Evolutionary conservation across 2,329 filamentous ascomycete genomes (phyloP).

Genomic region (Aquanectria penicillioides): DNA sequence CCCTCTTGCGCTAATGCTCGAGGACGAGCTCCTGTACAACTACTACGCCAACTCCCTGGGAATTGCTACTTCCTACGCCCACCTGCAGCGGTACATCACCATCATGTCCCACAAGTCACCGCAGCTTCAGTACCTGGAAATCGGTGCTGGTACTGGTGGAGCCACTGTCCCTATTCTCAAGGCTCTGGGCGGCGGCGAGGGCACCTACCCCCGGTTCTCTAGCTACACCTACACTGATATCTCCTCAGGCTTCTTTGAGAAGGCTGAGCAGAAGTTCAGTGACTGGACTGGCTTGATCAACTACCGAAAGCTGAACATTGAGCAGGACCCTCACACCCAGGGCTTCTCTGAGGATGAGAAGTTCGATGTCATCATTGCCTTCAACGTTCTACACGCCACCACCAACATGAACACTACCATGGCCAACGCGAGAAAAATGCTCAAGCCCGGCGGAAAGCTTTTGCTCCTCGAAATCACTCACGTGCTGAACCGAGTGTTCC

Average conservation of each 20-base stretch:
- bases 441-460: constrained; percentile 10
- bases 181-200: background rate
- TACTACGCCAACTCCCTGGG: background rate
- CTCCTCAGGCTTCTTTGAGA: constrained; percentile 13
- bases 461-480: background rate
- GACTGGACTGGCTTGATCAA: constrained; percentile 3
- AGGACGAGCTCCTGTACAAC: constrained; percentile 14
- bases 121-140: constrained; percentile 5
- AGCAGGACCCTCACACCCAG: constrained; percentile 2
- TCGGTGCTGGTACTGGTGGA: constrained; percentile 2
- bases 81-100: background rate
- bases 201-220: background rate
- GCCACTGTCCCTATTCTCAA: background rate
- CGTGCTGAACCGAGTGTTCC: constrained; percentile 2
- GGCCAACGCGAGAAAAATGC: background rate
- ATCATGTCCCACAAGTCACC: constrained; percentile 2
- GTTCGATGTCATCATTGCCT: constrained; percentile 9
- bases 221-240: constrained; percentile 14
- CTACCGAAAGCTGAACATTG: constrained; percentile 12
- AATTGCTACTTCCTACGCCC: background rate
- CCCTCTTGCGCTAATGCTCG: constrained; percentile 8
- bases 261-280: constrained; percentile 8
- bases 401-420: constrained; percentile 3
- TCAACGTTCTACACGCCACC: constrained; percentile 13
- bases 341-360: constrained; percentile 11